phyloP scores from a whole-genome alignment of 805 yeast genomes.

The Teunomyces stri region DNA sequence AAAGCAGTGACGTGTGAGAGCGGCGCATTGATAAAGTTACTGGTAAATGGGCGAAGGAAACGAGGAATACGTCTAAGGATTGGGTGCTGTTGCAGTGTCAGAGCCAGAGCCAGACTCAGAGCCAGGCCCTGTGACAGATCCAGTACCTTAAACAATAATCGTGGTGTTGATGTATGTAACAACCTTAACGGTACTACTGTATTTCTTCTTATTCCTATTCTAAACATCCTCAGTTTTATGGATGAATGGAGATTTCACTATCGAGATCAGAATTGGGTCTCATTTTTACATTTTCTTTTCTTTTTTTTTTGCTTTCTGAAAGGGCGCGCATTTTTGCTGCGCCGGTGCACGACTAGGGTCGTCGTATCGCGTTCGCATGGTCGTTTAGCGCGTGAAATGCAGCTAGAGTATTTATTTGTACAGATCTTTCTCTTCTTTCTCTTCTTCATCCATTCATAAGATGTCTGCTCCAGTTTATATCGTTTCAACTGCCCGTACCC shows the following conservation, averaged over 20 bases:
- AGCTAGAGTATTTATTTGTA: background rate
- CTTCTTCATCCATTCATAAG: background rate
- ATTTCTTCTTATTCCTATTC: background rate
- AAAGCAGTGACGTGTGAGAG: conserved; percentile 62
- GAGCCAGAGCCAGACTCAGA: background rate
- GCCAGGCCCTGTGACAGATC: background rate
- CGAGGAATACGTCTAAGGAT: conserved; percentile 47
- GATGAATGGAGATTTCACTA: background rate
- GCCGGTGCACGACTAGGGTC: background rate
- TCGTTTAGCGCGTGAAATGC: background rate
- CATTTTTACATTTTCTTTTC: no score
- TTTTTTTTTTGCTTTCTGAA: no score
- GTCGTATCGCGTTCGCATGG: background rate
- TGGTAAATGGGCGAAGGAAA: conserved; percentile 49
- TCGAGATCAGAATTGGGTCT: background rate
- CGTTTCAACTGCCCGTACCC: conserved; percentile 91
- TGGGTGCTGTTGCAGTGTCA: conserved; percentile 12
- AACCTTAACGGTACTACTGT: background rate
- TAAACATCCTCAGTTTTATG: background rate
- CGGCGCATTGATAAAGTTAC: conserved; percentile 53
- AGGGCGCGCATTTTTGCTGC: no score
- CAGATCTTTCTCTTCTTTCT: background rate
- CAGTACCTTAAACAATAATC: background rate
- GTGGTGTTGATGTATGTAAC: background rate
- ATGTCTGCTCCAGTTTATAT: conserved; percentile 62